Evolutionary conservation across 495 filamentous ascomycete species (phyloP).

Genomic region (Neurospora sp.): DNA sequence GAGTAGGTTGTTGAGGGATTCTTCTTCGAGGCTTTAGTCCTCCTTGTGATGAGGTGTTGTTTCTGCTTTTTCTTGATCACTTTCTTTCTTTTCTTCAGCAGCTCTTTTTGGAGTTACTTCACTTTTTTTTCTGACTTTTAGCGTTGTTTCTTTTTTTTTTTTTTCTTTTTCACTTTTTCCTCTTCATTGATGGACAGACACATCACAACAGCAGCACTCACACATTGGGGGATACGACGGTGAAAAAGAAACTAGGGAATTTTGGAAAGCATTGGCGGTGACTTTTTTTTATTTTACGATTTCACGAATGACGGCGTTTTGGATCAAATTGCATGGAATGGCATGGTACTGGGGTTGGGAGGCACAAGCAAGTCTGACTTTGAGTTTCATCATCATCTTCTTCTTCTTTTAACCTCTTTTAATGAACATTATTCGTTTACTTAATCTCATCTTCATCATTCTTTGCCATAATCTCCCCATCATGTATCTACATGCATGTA

Average conservation of each 20-base stretch:
- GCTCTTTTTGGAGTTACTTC: background rate
- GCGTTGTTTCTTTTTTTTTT: background rate
- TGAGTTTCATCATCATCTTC: background rate
- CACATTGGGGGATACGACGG: background rate
- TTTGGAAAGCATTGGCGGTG: background rate
- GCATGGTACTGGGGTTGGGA: background rate
- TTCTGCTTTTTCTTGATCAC: background rate
- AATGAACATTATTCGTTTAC: background rate
- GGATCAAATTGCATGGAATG: background rate
- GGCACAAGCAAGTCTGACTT: background rate
- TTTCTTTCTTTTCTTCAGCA: background rate
- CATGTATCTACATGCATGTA: background rate
- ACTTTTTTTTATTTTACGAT: background rate
- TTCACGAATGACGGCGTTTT: background rate
- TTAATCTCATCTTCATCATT: background rate
- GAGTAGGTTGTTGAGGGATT: background rate
- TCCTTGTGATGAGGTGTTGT: background rate
- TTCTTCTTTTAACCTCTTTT: background rate
- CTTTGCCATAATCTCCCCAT: background rate
- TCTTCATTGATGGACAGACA: background rate
- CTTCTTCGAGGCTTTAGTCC: constrained; percentile 1
- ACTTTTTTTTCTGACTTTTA: background rate
- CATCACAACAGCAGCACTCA: background rate
- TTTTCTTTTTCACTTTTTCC: background rate
- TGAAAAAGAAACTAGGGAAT: background rate